phyloP scores from a whole-genome alignment of 208 protist species.

The Acanthamoeba sp. region DNA sequence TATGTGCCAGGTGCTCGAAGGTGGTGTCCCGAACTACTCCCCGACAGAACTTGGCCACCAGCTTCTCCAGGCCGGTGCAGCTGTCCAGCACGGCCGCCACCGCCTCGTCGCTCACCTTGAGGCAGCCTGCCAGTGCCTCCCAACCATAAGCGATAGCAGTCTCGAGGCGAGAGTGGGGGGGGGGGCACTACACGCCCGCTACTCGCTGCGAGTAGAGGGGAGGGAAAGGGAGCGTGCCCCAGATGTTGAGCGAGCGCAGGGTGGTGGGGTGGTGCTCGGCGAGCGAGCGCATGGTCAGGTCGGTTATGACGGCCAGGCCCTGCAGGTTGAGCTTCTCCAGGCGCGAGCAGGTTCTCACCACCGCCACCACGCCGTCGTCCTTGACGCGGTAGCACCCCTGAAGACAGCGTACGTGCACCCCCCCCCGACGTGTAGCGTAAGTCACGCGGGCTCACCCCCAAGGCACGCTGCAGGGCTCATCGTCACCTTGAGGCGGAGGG shows the following conservation, averaged over 20 bases:
- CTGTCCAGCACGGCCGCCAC: background rate
- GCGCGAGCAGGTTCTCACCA: background rate
- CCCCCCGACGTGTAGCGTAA: too few species aligned
- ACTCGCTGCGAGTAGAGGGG: too few species aligned
- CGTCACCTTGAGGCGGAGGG: background rate
- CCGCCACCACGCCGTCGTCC: background rate
- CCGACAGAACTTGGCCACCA: background rate
- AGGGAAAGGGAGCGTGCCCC: background rate
- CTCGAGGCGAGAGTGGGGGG: too few species aligned
- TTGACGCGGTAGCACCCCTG: background rate
- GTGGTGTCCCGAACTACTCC: background rate
- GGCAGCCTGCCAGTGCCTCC: background rate
- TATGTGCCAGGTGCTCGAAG: conserved; percentile 17
- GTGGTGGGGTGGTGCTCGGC: background rate
- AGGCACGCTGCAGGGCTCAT: too few species aligned
- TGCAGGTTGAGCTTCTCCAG: conserved; percentile 10
- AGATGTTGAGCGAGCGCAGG: conserved; percentile 1
- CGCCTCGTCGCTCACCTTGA: background rate
- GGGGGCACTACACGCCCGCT: too few species aligned
- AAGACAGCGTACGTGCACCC: too few species aligned
- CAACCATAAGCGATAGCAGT: too few species aligned
- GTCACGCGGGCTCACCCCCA: too few species aligned
- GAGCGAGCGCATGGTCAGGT: background rate
- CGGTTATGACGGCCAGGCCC: background rate
- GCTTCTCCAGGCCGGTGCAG: conserved; percentile 29